Conservation (phyloP, 352 stramenopile species). For the Globisporangium cederbergense region DNA sequence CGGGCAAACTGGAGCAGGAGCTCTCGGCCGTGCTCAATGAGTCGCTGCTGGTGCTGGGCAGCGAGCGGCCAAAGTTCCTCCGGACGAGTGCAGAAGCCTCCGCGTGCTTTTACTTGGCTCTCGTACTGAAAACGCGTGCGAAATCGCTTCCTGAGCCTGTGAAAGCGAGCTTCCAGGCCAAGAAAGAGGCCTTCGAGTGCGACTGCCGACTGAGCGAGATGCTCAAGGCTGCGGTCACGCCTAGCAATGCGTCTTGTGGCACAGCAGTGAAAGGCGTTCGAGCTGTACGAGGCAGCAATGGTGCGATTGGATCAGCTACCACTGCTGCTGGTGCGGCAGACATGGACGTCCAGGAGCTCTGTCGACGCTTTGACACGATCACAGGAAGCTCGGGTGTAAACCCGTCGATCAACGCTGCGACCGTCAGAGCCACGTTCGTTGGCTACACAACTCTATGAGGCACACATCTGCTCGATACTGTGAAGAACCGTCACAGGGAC, state of each 20-base stretch:
- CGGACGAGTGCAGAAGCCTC: conserved; percentile 31
- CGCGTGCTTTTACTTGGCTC: conserved; percentile 53
- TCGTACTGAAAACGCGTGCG: conserved; percentile 47
- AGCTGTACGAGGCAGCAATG: conserved; percentile 31
- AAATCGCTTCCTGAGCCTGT: conserved; percentile 21
- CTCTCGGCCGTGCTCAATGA: conserved; percentile 59
- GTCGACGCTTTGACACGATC: conserved; percentile 40
- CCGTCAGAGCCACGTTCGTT: conserved; percentile 29
- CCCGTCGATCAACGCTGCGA: conserved; percentile 5
- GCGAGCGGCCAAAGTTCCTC: conserved; percentile 56
- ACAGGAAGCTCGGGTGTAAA: conserved; percentile 17
- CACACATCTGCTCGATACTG: background rate
- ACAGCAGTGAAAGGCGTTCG: conserved; percentile 44
- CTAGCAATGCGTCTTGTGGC: conserved; percentile 41
- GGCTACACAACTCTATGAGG: conserved; percentile 21
- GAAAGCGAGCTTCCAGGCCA: conserved; percentile 25
- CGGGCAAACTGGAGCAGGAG: conserved; percentile 58
- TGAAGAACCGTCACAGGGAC: background rate
- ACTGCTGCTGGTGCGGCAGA: background rate
- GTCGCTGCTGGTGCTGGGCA: conserved; percentile 49
- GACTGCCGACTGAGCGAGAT: conserved; percentile 54
- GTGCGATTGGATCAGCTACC: background rate
- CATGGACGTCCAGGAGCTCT: conserved; percentile 24
- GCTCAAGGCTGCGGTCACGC: conserved; percentile 35
- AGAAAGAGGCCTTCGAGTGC: conserved; percentile 34